These are phyloP conservation scores for Capsicum pubescens DNA, from an alignment of 257 asterid species.

Conservation along the genomic window DNA sequence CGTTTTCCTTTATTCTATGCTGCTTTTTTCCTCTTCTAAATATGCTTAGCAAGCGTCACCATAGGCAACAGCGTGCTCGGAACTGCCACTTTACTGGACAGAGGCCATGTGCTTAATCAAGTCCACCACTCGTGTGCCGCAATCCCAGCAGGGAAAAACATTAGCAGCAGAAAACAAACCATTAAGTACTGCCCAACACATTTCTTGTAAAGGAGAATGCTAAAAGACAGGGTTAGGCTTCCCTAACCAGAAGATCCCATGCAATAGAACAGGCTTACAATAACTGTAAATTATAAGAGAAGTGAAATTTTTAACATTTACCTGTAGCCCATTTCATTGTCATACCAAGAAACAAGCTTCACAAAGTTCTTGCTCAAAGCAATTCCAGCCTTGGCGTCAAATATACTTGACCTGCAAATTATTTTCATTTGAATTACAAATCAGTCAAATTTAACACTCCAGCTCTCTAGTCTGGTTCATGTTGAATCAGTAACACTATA, in stretches of 20 bases:
- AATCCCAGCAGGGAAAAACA: constrained; percentile 16
- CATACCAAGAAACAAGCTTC: constrained; percentile 86
- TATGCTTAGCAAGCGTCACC: neutral
- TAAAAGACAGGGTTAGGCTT: neutral
- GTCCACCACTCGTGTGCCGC: constrained; percentile 81
- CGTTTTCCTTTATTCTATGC: constrained; percentile 3
- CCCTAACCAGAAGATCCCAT: neutral
- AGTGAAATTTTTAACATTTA: constrained; percentile 27
- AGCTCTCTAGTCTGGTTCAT: neutral
- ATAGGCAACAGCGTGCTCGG: neutral
- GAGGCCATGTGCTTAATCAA: constrained; percentile 72
- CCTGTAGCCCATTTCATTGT: constrained; percentile 96
- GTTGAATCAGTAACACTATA: neutral
- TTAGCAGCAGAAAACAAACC: neutral
- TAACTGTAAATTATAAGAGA: neutral
- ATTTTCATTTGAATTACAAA: neutral
- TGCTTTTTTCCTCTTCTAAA: neutral
- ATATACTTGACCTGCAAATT: constrained; percentile 75
- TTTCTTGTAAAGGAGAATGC: neutral
- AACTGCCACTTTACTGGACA: constrained; percentile 21
- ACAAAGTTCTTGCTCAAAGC: constrained; percentile 71
- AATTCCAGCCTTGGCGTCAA: constrained; percentile 95
- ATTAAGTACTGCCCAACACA: neutral
- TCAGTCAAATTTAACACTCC: neutral
- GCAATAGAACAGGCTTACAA: neutral